These are phyloP conservation scores for Cyclostephanos tholiformis DNA, from an alignment of 108 stramenopile species.

Conservation along the genomic window DNA sequence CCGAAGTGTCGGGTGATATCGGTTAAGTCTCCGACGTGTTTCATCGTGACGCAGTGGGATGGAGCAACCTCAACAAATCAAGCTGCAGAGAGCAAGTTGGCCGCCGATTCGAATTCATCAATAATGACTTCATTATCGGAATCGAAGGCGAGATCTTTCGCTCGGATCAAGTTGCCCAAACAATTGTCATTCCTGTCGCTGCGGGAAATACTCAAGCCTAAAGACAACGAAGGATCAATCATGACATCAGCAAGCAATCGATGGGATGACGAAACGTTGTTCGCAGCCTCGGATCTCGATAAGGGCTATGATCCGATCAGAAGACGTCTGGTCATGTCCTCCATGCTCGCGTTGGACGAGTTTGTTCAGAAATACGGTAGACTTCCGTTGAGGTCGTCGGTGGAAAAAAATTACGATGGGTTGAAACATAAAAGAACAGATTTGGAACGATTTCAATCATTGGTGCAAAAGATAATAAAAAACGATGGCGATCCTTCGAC, in stretches of 20 bases:
- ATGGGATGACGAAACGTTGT: slow-evolving; percentile 51
- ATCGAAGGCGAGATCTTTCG: slow-evolving; percentile 52
- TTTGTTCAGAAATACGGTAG: slow-evolving; percentile 58
- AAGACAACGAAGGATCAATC: slow-evolving; percentile 8
- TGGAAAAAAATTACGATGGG: slow-evolving; percentile 25
- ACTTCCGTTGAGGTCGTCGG: slow-evolving; percentile 46
- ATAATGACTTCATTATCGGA: slow-evolving; percentile 25
- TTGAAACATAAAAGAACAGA: slow-evolving; percentile 45
- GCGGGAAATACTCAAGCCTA: slow-evolving; percentile 45
- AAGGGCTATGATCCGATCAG: slow-evolving; percentile 79
- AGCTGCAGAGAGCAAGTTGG: neutral
- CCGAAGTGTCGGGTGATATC: slow-evolving; percentile 55
- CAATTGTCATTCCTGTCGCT: slow-evolving; percentile 61
- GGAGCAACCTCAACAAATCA: slow-evolving; percentile 10
- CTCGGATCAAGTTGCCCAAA: slow-evolving; percentile 66
- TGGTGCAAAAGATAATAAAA: slow-evolving; percentile 25
- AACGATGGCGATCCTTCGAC: slow-evolving; percentile 3
- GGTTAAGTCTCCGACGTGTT: slow-evolving; percentile 69
- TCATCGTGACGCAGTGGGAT: slow-evolving; percentile 43
- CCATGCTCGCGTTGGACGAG: slow-evolving; percentile 63
- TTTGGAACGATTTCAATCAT: slow-evolving; percentile 38
- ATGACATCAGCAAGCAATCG: slow-evolving; percentile 4
- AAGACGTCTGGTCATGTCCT: slow-evolving; percentile 58
- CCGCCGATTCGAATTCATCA: slow-evolving; percentile 6
- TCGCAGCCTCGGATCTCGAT: slow-evolving; percentile 85